These are phyloP conservation scores for Dendrobium officinale DNA, from an alignment of 106 monocot genomes.

Conservation along the genomic window DNA sequence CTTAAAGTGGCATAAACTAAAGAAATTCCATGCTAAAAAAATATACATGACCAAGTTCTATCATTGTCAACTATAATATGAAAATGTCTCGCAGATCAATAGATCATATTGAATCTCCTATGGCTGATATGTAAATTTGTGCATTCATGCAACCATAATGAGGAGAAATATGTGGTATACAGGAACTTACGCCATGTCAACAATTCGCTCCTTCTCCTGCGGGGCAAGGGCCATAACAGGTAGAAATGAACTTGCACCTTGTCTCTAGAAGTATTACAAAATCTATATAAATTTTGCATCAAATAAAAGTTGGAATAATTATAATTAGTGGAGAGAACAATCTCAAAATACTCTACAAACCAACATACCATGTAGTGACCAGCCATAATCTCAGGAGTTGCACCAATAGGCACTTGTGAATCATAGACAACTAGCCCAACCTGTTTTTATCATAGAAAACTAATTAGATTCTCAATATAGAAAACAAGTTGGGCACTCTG, in stretches of 20 bases:
- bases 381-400: conserved; percentile 90
- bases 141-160: not conserved
- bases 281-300: not conserved
- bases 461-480: not conserved
- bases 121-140: not conserved
- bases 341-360: not conserved
- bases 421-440: conserved; percentile 94
- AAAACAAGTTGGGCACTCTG: not conserved
- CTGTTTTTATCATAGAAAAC: conserved; percentile 27
- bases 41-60: no score
- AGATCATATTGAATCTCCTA: no score
- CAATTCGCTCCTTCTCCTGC: conserved; percentile 89
- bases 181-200: conserved; percentile 95
- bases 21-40: no score
- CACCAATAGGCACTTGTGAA: conserved; percentile 84
- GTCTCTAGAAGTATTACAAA: conserved; percentile 42
- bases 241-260: conserved; percentile 95
- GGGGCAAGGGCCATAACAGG: conserved; percentile 99
- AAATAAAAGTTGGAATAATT: conserved; percentile 6
- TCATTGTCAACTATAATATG: no score
- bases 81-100: no score
- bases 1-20: no score
- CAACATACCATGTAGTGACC: conserved; percentile 85
- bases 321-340: not conserved
- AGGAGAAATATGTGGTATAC: not conserved